Evolutionary conservation across 306 rosid species (phyloP).

Genomic region (Cucurbita argyrosperma): DNA sequence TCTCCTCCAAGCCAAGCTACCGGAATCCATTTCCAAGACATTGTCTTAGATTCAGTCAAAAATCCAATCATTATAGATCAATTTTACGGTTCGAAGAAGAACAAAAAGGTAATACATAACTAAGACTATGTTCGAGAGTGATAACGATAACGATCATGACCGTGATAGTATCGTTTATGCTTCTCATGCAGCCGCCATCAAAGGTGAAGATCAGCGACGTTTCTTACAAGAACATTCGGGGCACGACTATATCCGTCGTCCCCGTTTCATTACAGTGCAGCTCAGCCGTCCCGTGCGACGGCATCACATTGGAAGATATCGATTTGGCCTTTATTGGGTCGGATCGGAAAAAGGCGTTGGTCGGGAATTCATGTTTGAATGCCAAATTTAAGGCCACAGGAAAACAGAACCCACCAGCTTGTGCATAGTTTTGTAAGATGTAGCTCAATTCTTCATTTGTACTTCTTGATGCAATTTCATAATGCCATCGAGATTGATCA

Average conservation of each 20-base stretch:
- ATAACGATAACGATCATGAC: background rate
- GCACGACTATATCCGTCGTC: slow-evolving; percentile 23
- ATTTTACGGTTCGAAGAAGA: slow-evolving; percentile 23
- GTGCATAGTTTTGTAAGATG: background rate
- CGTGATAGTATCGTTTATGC: background rate
- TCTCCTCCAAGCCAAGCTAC: slow-evolving; percentile 18
- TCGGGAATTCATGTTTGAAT: slow-evolving; percentile 26
- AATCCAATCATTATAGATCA: slow-evolving; percentile 59
- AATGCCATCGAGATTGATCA: background rate
- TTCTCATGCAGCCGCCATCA: slow-evolving; percentile 17
- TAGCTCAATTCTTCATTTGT: background rate
- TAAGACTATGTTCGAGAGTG: background rate
- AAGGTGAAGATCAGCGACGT: slow-evolving; percentile 38
- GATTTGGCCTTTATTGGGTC: slow-evolving; percentile 19
- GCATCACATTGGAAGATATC: slow-evolving; percentile 23
- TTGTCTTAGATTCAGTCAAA: slow-evolving; percentile 26
- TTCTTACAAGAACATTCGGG: slow-evolving; percentile 38
- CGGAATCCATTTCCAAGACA: slow-evolving; percentile 24
- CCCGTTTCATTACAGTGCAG: slow-evolving; percentile 46
- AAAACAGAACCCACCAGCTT: slow-evolving; percentile 30
- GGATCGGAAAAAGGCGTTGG: background rate
- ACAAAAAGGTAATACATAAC: background rate
- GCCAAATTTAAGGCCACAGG: slow-evolving; percentile 31
- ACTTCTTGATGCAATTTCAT: background rate
- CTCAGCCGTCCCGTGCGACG: slow-evolving; percentile 22